Base-by-base conservation (phyloP, 352 stramenopile species). In the Globisporangium paroecandrum region DNA sequence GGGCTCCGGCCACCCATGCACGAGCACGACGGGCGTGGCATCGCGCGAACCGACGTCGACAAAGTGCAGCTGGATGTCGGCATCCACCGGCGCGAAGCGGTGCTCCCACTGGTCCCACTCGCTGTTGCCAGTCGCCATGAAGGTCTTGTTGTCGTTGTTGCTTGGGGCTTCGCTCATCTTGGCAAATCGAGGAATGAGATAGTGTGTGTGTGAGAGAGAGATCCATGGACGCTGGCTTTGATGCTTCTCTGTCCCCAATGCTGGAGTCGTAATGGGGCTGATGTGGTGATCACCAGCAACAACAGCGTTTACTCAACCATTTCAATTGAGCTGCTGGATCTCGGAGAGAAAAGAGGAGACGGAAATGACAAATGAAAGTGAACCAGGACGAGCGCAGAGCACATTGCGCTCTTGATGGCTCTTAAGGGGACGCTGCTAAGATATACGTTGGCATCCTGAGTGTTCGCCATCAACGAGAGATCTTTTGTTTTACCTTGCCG, bases 1-100 rank as follows among this genome's bases (percentile, higher is more conserved):
- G 3, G 89, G 62, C 29, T 90, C 82, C 18, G 80, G 82, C 70
- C 78, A 89, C 18, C 80, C 82, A 25, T 90, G 82, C 58, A 87
- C 38, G 55, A 90, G 78, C 62, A 90, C 78, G 29, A 89, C 55
- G 7, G 78, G 75, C 51, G 74, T 69, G 6, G 56, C 77, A 72
- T 89, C 77, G 15, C 69, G 66, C 3, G 73, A 76, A 13, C 79
- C 78, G 24, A 76, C 77, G 6, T 88, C 77, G 54, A 76, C 58
- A 43, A 70, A 81, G n/a, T 77, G 67, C 32, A 75, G 58, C 22
- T 62, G 49, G 46, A 77, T 56, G 38, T 51, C 64, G 7, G 27
- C 38, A 20, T 61, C 60, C 20, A 77, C 34, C 5, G 64, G 27
- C 1, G 55, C 64, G 46, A 66, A 75, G 27, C 64, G 38, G 57